Percentiles rank a stretch among this genome's conserved stretches.
Evolutionary conservation across 2,329 filamentous ascomycete species (phyloP).

Genomic region (Chrysosporium queenslandicum): DNA sequence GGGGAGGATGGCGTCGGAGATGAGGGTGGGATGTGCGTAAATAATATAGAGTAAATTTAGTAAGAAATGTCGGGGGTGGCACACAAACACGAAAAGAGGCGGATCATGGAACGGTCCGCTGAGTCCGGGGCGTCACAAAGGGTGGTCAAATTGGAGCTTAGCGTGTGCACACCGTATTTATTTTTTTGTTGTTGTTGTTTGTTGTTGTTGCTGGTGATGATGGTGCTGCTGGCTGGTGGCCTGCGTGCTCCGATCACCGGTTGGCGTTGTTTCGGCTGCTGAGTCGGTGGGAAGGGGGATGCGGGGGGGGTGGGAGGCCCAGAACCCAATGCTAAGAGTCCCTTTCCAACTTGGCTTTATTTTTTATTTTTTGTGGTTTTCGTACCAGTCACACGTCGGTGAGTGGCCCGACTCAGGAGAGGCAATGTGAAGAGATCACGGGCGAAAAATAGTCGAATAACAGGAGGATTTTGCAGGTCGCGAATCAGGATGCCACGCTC

Average conservation of each 20-base stretch:
- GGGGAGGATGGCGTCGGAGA: background rate
- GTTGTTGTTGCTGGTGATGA: background rate
- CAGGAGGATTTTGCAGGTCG: slow-evolving; percentile 4
- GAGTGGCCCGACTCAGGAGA: background rate
- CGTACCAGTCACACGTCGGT: slow-evolving; percentile 7
- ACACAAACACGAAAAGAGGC: background rate
- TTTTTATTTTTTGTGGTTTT: background rate
- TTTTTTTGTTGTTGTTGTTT: background rate
- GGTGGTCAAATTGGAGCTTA: background rate
- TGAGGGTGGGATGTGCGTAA: background rate
- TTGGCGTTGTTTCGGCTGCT: slow-evolving; percentile 8
- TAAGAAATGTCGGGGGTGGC: slow-evolving; percentile 6
- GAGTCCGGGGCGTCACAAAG: slow-evolving; percentile 8
- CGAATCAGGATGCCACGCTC: slow-evolving; percentile 7
- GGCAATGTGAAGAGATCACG: slow-evolving; percentile 9
- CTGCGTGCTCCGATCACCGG: slow-evolving; percentile 9
- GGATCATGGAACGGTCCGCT: slow-evolving; percentile 16
- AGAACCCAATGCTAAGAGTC: background rate
- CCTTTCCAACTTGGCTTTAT: background rate
- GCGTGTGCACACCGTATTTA: slow-evolving; percentile 8
- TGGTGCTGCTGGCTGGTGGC: background rate
- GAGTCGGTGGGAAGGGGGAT: background rate
- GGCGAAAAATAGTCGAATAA: background rate
- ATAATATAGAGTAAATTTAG: slow-evolving; percentile 7
- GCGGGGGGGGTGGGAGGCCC: background rate